A percentile compares a stretch with the other conserved stretches of the same genome.
Conservation (phyloP, 2,329 filamentous ascomycete genomes). For the Coleophoma cylindrospora region DNA sequence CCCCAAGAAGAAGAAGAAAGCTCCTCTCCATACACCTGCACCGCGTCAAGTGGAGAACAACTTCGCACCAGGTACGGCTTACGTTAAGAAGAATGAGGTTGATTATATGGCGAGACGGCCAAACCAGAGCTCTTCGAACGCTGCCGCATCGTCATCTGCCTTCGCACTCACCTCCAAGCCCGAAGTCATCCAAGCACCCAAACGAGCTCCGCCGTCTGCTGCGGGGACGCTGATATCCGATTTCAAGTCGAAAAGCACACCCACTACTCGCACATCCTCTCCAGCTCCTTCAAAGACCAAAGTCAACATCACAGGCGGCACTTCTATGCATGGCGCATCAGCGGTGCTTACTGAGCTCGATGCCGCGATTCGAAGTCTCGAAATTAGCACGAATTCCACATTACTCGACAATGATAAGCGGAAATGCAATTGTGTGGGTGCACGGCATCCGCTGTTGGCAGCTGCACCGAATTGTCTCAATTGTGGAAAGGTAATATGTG, state of each 20-base stretch:
- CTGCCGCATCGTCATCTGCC: constrained; percentile 17
- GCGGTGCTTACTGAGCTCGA: constrained; percentile 67
- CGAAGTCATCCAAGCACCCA: constrained; percentile 43
- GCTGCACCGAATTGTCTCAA: constrained; percentile 88
- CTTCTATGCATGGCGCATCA: constrained; percentile 76
- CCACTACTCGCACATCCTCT: constrained; percentile 46
- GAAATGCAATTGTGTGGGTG: constrained; percentile 83
- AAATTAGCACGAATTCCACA: constrained; percentile 85
- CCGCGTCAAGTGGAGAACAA: constrained; percentile 59
- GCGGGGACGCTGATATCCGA: constrained; percentile 81
- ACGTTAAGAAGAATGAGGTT: constrained; percentile 67
- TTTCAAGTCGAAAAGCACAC: constrained; percentile 49
- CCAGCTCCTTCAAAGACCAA: constrained; percentile 46
- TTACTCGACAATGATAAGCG: constrained; percentile 55
- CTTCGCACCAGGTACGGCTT: constrained; percentile 57
- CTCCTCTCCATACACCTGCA: constrained; percentile 57
- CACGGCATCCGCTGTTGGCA: constrained; percentile 80
- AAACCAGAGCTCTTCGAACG: constrained; percentile 31
- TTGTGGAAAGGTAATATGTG: constrained; percentile 93
- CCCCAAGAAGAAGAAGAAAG: constrained; percentile 50
- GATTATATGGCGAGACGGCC: constrained; percentile 62
- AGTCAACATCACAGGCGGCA: constrained; percentile 69
- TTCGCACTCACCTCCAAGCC: constrained; percentile 39
- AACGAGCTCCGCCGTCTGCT: constrained; percentile 47
- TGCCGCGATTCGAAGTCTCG: constrained; percentile 80